Conservation (phyloP, 345 rosid genomes). For the Pistacia vera region DNA sequence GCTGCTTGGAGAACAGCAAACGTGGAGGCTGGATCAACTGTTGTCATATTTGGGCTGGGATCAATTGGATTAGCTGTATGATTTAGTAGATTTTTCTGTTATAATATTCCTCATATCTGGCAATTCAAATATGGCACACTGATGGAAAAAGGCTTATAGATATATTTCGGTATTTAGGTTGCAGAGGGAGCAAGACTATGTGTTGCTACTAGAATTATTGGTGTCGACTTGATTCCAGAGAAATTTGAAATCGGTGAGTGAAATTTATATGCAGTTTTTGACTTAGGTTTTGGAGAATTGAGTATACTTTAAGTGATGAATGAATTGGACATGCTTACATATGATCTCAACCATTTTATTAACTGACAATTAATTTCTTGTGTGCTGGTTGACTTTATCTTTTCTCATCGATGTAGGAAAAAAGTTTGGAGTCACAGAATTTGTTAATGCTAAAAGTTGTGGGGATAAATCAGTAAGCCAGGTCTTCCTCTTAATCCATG, state of each 20-base stretch:
- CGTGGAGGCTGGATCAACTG: conserved; percentile 83
- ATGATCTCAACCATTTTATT: not conserved
- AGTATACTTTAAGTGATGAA: not conserved
- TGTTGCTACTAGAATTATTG: conserved; percentile 81
- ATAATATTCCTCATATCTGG: not conserved
- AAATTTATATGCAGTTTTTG: not conserved
- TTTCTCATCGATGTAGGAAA: conserved; percentile 40
- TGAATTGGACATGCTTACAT: not conserved
- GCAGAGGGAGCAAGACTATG: conserved; percentile 83
- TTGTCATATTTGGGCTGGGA: conserved; percentile 86
- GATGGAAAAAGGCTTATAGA: not conserved
- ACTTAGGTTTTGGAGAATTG: not conserved
- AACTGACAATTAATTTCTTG: not conserved
- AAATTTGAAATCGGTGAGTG: conserved; percentile 73
- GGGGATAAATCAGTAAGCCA: conserved; percentile 58
- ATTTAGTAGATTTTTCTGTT: not conserved
- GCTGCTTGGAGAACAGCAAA: conserved; percentile 86
- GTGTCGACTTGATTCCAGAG: conserved; percentile 63
- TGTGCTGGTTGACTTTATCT: conserved; percentile 7
- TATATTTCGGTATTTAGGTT: conserved; percentile 46
- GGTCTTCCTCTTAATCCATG: conserved; percentile 35
- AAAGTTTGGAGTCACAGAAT: conserved; percentile 77
- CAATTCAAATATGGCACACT: not conserved
- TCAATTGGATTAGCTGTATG: conserved; percentile 86
- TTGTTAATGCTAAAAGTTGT: conserved; percentile 51